These are phyloP conservation scores for Leishmania martiniquensis DNA, from an alignment of 208 protist species.

Conservation along the genomic window DNA sequence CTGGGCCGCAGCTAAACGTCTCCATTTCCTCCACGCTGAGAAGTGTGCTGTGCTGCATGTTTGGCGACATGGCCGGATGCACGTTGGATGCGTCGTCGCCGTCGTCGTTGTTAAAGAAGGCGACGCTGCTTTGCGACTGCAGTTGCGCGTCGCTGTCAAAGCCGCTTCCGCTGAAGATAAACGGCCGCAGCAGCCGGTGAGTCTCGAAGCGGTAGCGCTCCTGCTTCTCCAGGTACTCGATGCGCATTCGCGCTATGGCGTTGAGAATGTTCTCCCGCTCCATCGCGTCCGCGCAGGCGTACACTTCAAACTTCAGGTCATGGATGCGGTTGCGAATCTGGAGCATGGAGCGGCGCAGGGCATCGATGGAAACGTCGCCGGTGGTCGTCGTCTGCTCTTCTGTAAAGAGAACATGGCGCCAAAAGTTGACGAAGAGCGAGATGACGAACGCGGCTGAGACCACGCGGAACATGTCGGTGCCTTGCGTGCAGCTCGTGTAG, in stretches of 20 bases:
- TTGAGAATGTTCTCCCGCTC: constrained; percentile 74
- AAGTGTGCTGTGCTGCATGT: constrained; percentile 34
- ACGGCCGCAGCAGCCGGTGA: constrained; percentile 45
- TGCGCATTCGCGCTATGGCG: constrained; percentile 62
- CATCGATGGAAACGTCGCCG: constrained; percentile 63
- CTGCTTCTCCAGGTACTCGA: constrained; percentile 80
- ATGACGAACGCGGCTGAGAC: constrained; percentile 32
- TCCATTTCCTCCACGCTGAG: constrained; percentile 79
- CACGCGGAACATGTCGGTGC: constrained; percentile 48
- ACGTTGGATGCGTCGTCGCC: constrained; percentile 24
- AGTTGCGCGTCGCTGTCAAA: constrained; percentile 10
- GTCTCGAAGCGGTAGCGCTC: constrained; percentile 69
- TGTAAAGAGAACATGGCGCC: constrained; percentile 57
- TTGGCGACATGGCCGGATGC: constrained; percentile 21
- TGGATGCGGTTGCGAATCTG: constrained; percentile 70
- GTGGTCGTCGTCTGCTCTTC: constrained; percentile 36
- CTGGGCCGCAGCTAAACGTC: constrained; percentile 77
- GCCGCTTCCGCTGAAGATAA: constrained; percentile 34
- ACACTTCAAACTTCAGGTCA: constrained; percentile 62
- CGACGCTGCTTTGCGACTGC: constrained; percentile 17
- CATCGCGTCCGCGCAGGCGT: constrained; percentile 39
- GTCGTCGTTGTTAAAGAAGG: constrained; percentile 14
- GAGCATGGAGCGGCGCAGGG: constrained; percentile 54
- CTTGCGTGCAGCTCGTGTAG: constrained; percentile 52
- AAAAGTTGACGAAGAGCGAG: constrained; percentile 52